Percentiles rank a stretch among this genome's conserved stretches.
Evolutionary conservation across 768 basidiomycete species (phyloP).

Genomic region (Mycena kentingensis): DNA sequence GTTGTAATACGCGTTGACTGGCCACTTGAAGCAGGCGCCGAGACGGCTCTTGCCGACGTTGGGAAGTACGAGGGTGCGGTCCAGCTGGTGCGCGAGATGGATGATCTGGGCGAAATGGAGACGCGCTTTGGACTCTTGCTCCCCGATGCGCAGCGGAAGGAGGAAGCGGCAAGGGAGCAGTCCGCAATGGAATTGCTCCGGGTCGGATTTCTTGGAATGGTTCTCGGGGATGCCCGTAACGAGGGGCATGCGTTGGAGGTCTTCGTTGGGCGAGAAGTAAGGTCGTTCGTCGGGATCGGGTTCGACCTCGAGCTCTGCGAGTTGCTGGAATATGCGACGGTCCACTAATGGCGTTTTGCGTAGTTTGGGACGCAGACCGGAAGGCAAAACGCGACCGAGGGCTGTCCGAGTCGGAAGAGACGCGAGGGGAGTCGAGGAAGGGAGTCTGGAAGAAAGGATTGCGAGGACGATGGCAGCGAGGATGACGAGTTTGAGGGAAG

Average conservation of each 20-base stretch:
- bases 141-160: constrained; percentile 50
- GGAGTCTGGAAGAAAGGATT: neutral
- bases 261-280: constrained; percentile 11
- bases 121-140: constrained; percentile 62
- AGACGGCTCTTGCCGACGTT: constrained; percentile 60
- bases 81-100: constrained; percentile 48
- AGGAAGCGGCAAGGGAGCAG: constrained; percentile 44
- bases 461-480: neutral
- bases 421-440: neutral
- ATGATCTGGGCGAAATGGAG: constrained; percentile 56
- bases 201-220: constrained; percentile 19
- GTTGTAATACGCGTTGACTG: constrained; percentile 55
- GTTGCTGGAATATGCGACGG: constrained; percentile 29
- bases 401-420: neutral
- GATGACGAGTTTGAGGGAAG: constrained; percentile 2
- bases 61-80: constrained; percentile 62
- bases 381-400: neutral
- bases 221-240: constrained; percentile 38
- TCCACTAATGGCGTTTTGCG: constrained; percentile 26
- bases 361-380: neutral
- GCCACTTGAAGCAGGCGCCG: constrained; percentile 51
- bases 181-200: constrained; percentile 23
- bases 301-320: constrained; percentile 25
- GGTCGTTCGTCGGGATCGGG: constrained; percentile 22
- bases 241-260: constrained; percentile 32